Evolutionary conservation across 192 early-diverging fungal genomes (phyloP).

Genomic region (Backusella australiensis): DNA sequence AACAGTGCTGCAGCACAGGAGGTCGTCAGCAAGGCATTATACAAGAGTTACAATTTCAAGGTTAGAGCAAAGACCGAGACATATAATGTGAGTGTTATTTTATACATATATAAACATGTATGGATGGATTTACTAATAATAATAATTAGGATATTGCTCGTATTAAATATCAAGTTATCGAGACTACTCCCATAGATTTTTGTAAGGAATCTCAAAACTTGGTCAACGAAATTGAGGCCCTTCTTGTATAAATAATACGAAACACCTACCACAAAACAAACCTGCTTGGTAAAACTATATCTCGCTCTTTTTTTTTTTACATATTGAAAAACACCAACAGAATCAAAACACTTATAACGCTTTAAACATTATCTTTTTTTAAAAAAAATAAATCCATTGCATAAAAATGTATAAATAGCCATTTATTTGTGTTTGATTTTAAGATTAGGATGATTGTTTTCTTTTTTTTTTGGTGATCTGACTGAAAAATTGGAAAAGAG

Average conservation of each 20-base stretch:
- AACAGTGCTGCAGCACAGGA: constrained; percentile 21
- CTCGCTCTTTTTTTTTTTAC: no score
- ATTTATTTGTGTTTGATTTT: no score
- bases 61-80: constrained; percentile 79
- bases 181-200: constrained; percentile 54
- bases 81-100: constrained; percentile 62
- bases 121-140: constrained; percentile 3
- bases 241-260: constrained; percentile 2
- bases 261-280: background rate
- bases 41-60: constrained; percentile 72
- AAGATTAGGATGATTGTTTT: no score
- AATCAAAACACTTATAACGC: no score
- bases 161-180: constrained; percentile 47
- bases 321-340: no score
- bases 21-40: constrained; percentile 57
- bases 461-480: no score
- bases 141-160: constrained; percentile 48
- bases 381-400: no score
- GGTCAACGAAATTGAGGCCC: constrained; percentile 27
- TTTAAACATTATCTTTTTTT: no score
- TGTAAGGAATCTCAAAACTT: constrained; percentile 44
- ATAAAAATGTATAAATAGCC: no score
- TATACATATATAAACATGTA: background rate
- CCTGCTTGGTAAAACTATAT: no score
- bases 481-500: no score